phyloP scores from a whole-genome alignment of 805 yeast genomes.

The Saccharomycopsis schoenii region DNA sequence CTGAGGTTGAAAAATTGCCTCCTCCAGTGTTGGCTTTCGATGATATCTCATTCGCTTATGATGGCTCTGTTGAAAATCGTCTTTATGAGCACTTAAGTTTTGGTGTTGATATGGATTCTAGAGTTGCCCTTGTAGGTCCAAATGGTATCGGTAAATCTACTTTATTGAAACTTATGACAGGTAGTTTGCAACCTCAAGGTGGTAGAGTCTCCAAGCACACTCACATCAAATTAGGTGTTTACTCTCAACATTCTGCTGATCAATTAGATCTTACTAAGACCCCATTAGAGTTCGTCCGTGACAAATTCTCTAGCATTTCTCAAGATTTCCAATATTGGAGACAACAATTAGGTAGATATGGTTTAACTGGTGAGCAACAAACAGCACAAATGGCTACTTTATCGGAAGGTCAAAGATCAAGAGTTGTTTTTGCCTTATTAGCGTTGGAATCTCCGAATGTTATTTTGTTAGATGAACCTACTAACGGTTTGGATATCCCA shows the following conservation, averaged over 20 bases:
- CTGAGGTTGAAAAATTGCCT: slow-evolving; percentile 71
- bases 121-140: slow-evolving; percentile 96
- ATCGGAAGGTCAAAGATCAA: slow-evolving; percentile 98
- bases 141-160: slow-evolving; percentile 99
- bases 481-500: slow-evolving; percentile 97
- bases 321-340: slow-evolving; percentile 99
- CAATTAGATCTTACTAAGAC: slow-evolving; percentile 93
- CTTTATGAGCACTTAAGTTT: slow-evolving; percentile 85
- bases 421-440: slow-evolving; percentile 93
- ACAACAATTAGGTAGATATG: slow-evolving; percentile 94
- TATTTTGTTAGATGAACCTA: slow-evolving; percentile 95
- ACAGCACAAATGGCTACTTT: slow-evolving; percentile 97
- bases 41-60: slow-evolving; percentile 86
- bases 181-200: slow-evolving; percentile 76
- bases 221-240: slow-evolving; percentile 95
- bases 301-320: slow-evolving; percentile 78
- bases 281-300: slow-evolving; percentile 94
- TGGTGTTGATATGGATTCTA: slow-evolving; percentile 99
- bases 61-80: slow-evolving; percentile 73
- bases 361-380: slow-evolving; percentile 98
- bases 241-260: slow-evolving; percentile 98
- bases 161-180: slow-evolving; percentile 91
- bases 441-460: slow-evolving; percentile 95
- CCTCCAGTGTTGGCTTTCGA: slow-evolving; percentile 98
- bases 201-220: slow-evolving; percentile 98